Base-by-base conservation (phyloP, 2,329 filamentous ascomycete species). In the Drechmeria coniospora region DNA sequence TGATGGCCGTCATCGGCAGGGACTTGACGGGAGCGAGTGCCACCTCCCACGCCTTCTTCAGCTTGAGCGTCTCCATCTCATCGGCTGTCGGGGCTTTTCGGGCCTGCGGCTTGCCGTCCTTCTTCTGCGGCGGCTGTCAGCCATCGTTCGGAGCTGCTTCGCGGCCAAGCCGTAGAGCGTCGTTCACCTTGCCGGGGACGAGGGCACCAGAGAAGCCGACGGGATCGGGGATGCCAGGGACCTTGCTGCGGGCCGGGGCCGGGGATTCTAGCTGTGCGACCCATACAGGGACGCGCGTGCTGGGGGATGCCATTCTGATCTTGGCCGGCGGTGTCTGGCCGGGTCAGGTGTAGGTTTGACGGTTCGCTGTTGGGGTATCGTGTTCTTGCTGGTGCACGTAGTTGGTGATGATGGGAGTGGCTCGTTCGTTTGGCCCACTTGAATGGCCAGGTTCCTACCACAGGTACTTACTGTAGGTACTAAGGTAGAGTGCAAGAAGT, bases 11-110 rank as follows among this genome's bases (percentile, higher is more conserved):
- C 90, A 98, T 98, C 32, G 90, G 90, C 25, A 98, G 65, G 50
- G 79, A 76, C 62, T 98, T 98, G 36, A 90, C 78, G 1, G 90
- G 90, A 2, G 79, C 87, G 26, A 98, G 72, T 23, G 90, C 87
- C 24, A 98, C 71, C 56, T 98, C 90, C 90, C 90, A 98, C 0
- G 90, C 90, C 55, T 98, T 98, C 59, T 98, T 98, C 44, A 98
- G 63, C 64, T 95, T 95, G 37, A 98, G 65, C 14, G 79, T 84
- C 52, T 95, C 87, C 67, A 86, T 94, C 57, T 95, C 86, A 44
- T 79, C 79, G 39, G 76, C 55, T 1, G 79, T 77, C 18, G 79
- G 78, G 34, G 76, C 62, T 44, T 78, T 73, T 41, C 78, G 73
- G 32, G 51, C 64, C 38, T 61, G 56, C 24, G 43, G 31, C 39